Evolutionary conservation across 1,284 basidiomycete species (phyloP).

Genomic region (Apiotrichum gracile): DNA sequence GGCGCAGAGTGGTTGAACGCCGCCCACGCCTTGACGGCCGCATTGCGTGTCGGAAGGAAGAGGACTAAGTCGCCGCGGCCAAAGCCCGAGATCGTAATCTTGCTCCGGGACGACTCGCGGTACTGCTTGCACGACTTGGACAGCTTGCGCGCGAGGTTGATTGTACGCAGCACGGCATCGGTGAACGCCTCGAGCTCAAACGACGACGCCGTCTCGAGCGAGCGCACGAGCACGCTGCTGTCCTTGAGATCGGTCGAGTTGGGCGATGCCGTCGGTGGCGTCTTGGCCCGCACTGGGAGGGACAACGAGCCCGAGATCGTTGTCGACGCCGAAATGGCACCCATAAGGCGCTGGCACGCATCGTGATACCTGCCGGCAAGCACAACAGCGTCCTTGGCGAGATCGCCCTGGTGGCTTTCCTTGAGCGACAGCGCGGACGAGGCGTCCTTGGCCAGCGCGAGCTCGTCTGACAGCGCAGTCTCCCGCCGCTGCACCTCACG

Average conservation of each 20-base stretch:
- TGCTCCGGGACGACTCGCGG: constrained; percentile 82
- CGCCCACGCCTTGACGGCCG: constrained; percentile 89
- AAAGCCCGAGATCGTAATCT: constrained; percentile 90
- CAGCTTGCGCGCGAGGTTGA: constrained; percentile 86
- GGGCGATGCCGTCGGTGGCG: neutral
- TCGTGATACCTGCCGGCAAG: constrained; percentile 42
- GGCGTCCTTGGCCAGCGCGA: constrained; percentile 38
- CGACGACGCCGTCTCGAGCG: constrained; percentile 47
- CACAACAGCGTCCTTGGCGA: constrained; percentile 38
- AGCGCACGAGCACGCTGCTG: constrained; percentile 27
- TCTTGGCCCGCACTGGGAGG: constrained; percentile 12
- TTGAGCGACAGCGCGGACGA: constrained; percentile 28
- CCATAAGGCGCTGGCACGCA: constrained; percentile 33
- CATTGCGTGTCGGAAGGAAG: constrained; percentile 91
- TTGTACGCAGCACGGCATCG: constrained; percentile 71
- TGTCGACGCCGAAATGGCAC: constrained; percentile 38
- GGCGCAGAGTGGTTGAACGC: constrained; percentile 95
- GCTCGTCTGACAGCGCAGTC: constrained; percentile 37
- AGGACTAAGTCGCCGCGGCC: constrained; percentile 82
- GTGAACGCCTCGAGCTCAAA: constrained; percentile 79
- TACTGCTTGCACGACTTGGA: constrained; percentile 93
- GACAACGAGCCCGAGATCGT: constrained; percentile 40
- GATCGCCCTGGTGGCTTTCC: constrained; percentile 26
- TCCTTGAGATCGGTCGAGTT: constrained; percentile 27
- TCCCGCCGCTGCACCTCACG: constrained; percentile 41